Evolutionary conservation across 2,329 filamentous ascomycete species (phyloP).

Genomic region (Drechmeria coniospora): DNA sequence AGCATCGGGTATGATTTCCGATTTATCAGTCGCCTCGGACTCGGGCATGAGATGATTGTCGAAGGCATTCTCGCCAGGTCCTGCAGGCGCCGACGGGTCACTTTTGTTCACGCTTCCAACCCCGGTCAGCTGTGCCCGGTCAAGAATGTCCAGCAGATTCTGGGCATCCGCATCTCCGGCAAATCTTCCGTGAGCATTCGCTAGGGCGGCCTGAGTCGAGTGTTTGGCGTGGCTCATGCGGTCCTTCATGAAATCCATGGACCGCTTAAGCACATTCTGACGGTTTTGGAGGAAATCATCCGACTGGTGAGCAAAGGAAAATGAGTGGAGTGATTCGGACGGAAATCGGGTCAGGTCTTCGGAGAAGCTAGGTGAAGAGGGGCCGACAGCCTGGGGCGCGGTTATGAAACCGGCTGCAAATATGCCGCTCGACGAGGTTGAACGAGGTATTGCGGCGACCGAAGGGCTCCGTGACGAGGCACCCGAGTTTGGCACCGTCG

Average conservation of each 20-base stretch:
- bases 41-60: slow-evolving; percentile 60
- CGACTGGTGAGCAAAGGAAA: slow-evolving; percentile 92
- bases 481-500: slow-evolving; percentile 47
- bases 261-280: slow-evolving; percentile 83
- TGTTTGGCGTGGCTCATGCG: slow-evolving; percentile 61
- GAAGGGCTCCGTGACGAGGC: slow-evolving; percentile 47
- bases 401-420: slow-evolving; percentile 43
- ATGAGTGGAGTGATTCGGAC: slow-evolving; percentile 90
- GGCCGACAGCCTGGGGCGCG: slow-evolving; percentile 41
- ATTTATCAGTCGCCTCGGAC: slow-evolving; percentile 29
- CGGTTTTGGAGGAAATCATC: slow-evolving; percentile 84
- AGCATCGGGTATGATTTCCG: slow-evolving; percentile 19
- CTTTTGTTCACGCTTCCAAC: slow-evolving; percentile 43
- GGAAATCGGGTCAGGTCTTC: slow-evolving; percentile 90
- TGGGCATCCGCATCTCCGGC: slow-evolving; percentile 77
- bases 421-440: slow-evolving; percentile 56
- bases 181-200: slow-evolving; percentile 68
- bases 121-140: slow-evolving; percentile 64
- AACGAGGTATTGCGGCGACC: slow-evolving; percentile 42
- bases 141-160: slow-evolving; percentile 77
- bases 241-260: slow-evolving; percentile 93
- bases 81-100: slow-evolving; percentile 22
- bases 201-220: slow-evolving; percentile 57
- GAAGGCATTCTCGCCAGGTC: slow-evolving; percentile 69
- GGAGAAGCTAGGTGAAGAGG: slow-evolving; percentile 58